Conservation (phyloP, 2,329 filamentous ascomycete genomes). For the Nemania sp. region DNA sequence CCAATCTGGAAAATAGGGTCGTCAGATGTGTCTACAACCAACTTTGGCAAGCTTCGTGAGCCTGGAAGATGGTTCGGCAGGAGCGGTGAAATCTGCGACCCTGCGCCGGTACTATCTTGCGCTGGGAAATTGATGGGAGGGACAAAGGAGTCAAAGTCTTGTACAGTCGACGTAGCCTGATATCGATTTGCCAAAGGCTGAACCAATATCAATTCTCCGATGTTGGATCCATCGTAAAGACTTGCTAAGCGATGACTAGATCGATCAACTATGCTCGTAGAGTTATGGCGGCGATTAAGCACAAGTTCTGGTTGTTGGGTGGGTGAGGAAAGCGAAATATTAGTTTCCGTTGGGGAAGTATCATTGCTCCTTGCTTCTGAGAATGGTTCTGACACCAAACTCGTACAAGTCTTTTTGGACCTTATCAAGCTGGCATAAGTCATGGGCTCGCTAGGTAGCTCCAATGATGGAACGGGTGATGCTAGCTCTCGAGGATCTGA, state of each 20-base stretch:
- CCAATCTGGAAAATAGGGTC: not conserved
- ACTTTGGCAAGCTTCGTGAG: not conserved
- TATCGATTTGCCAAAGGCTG: not conserved
- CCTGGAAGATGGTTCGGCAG: not conserved
- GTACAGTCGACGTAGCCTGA: not conserved
- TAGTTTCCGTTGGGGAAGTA: not conserved
- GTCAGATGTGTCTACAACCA: constrained; percentile 5
- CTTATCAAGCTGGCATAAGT: too few species aligned
- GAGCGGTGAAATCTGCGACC: not conserved
- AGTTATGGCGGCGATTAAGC: too few species aligned
- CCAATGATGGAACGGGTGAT: too few species aligned
- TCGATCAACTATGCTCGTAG: not conserved
- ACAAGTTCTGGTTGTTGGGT: not conserved
- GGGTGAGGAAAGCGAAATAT: constrained; percentile 3
- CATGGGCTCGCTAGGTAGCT: too few species aligned
- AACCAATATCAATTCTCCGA: not conserved
- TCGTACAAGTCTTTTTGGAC: not conserved
- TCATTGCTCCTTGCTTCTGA: not conserved
- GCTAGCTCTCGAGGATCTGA: too few species aligned
- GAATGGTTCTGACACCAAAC: not conserved
- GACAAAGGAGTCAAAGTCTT: not conserved
- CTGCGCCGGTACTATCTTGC: not conserved
- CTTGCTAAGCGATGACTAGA: not conserved
- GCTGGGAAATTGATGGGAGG: not conserved
- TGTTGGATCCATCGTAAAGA: not conserved